Evolutionary conservation across 2,329 filamentous ascomycete genomes (phyloP), one percentile per base, ranked within the genome.

Genomic region (Drechslerella stenobrocha): DNA sequence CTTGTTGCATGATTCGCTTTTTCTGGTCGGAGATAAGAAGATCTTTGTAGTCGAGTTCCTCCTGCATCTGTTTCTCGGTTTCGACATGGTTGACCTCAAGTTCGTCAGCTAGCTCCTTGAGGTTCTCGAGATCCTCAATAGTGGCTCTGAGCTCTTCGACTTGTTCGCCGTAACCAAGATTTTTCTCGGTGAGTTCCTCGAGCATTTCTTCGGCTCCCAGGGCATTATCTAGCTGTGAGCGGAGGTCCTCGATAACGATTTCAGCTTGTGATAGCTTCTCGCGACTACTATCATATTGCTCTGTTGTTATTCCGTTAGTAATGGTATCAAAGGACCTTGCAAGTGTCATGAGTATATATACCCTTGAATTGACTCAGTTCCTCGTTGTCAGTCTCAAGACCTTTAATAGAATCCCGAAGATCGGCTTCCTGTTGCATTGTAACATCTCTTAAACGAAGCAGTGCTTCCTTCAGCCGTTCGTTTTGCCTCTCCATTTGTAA

Each of bases 41-140:
- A 70, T 96, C 91, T 75, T 88, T 89, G 77, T 90, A 88, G 75
- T 96, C 91, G 57, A 97, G 83, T 73, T 96, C 91, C 73, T 95
- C 88, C 75, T 96, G 90, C 77, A 98, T 83, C 75, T 97, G 91
- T 76, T 92, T 95, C 75, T 95, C 89, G 32, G 90, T 89, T 74
- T 96, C 90, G 2, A 93, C 84, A 74, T 96, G 91, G 74, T 96
- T 96, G 73, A 89, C 83, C 75, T 96, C 91, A 2, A 98, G 84
- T 77, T 98, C 93, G 73, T 97, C 91, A 72, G 90, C 95, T 72
- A 97, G 85, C 75, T 98, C 92, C 75, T 90, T 91, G 53, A 97
- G 79, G 66, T 84, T 89, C 76, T 96, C 90, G 8, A 97, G 81
- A 71, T 97, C 92, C 70, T 91, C 87, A 67, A 97, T 87, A 5